A percentile compares a stretch with the other conserved stretches of the same genome.
Evolutionary conservation across 148 eudicot species (phyloP).

Genomic region (Rhododendron williamsianum): DNA sequence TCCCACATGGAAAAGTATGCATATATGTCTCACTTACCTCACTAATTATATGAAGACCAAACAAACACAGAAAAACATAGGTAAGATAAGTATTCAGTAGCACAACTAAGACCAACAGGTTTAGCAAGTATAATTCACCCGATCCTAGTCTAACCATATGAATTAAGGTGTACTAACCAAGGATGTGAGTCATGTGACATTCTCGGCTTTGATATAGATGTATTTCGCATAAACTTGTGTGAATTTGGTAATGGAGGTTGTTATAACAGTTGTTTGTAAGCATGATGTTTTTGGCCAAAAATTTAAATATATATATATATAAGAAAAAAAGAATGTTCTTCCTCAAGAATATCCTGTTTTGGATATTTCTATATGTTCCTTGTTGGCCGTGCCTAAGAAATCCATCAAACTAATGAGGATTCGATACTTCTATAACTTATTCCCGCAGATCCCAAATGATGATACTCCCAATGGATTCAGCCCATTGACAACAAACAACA

Average conservation of each 20-base stretch:
- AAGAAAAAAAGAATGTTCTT: background rate
- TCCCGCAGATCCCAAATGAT: constrained; percentile 43
- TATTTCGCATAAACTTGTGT: background rate
- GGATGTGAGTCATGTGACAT: background rate
- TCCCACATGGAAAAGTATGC: background rate
- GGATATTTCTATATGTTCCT: background rate
- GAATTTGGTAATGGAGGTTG: background rate
- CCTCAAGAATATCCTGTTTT: background rate
- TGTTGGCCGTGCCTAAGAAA: background rate
- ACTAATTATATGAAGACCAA: background rate
- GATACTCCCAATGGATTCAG: constrained; percentile 33
- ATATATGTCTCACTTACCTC: background rate
- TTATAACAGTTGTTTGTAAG: background rate
- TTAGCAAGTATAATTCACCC: background rate
- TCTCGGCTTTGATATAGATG: background rate
- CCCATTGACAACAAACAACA: constrained; percentile 21
- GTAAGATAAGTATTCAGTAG: background rate
- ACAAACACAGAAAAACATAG: background rate
- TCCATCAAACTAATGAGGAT: background rate
- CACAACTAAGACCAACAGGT: background rate
- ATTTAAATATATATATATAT: background rate
- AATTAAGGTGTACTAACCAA: background rate
- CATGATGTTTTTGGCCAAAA: background rate
- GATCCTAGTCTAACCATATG: background rate
- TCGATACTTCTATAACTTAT: constrained; percentile 4